Evolutionary conservation across 345 rosid genomes (phyloP).

Genomic region (Eucalyptus victrix): DNA sequence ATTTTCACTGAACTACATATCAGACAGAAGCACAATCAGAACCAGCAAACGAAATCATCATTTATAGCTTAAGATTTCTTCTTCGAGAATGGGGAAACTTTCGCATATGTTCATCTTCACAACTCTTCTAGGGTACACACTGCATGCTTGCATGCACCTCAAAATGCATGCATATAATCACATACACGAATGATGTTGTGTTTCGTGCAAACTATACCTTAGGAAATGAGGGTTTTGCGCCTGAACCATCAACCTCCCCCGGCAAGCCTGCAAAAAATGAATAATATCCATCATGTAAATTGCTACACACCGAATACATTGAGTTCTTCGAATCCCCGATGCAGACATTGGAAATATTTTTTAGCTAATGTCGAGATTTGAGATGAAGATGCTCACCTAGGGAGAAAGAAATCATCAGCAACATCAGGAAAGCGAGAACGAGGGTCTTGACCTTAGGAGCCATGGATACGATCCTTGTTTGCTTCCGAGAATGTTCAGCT

Average conservation of each 20-base stretch:
- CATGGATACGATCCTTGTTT: constrained; percentile 14
- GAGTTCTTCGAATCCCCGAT: not conserved
- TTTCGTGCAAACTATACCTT: not conserved
- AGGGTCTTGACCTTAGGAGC: constrained; percentile 27
- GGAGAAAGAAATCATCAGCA: constrained; percentile 20
- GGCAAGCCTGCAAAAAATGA: not conserved
- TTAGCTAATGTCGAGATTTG: not conserved
- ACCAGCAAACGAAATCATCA: not conserved
- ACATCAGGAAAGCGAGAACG: constrained; percentile 7
- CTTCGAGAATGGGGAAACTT: not conserved
- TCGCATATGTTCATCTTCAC: not conserved
- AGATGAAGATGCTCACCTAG: constrained; percentile 3
- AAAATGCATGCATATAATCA: not conserved
- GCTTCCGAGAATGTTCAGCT: not conserved
- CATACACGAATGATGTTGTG: not conserved
- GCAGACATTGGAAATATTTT: not conserved
- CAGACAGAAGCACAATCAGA: not conserved
- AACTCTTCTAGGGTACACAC: not conserved
- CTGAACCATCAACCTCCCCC: not conserved
- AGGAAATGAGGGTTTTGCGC: not conserved
- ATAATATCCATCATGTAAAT: not conserved
- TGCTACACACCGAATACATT: not conserved
- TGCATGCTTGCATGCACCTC: not conserved
- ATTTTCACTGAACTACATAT: not conserved
- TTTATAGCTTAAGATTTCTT: not conserved